Evolutionary conservation across 257 asterid species (phyloP), one percentile per base, ranked within the genome.

Genomic region (Oldenlandia corymbosa): DNA sequence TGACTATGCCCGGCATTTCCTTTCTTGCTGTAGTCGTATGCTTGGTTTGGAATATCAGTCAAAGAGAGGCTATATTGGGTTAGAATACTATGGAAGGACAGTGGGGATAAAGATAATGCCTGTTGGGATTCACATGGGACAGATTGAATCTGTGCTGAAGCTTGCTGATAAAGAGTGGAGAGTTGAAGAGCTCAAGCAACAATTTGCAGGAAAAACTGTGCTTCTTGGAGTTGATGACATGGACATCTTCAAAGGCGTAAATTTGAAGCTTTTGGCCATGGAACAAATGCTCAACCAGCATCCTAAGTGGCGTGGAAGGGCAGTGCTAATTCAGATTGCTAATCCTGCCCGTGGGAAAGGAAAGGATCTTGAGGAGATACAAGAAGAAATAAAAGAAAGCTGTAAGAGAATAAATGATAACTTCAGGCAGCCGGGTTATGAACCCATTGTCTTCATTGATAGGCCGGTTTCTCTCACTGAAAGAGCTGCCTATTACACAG

Each of bases 71-170:
- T 80, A 77, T 64, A 80, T 80, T 46, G 85, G 85, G 28, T 68
- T 80, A 60, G 83, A 80, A 46, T 80, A 80, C 66, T 77, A 67
- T 6, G 85, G 85, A 32, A 75, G 85, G 62, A 77, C 83, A 2
- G 80, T 80, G 47, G 83, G 85, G 68, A 77, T 80, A 34, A 80
- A 80, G 68, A 80, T 80, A 31, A 78, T 80, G 80, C 85, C 85
- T 17, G 85, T 77, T 18, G 85, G 85, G 26, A 78, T 81, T 67
- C 83, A 78, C 65, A 72, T 78, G 81, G 79, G 75, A 18, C 83
- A 68, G 75, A 72, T 81, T 43, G 81, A 81, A 60, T 45, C 76
- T 3, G 81, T 75, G 28, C 61, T 81, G 60, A 66, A 56, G 32
- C 73, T 75, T 24, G 77, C 86, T 3, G 81, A 81, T 75, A 81